Conservation (phyloP, 2,329 filamentous ascomycete species). For the Orbilia quercus region DNA sequence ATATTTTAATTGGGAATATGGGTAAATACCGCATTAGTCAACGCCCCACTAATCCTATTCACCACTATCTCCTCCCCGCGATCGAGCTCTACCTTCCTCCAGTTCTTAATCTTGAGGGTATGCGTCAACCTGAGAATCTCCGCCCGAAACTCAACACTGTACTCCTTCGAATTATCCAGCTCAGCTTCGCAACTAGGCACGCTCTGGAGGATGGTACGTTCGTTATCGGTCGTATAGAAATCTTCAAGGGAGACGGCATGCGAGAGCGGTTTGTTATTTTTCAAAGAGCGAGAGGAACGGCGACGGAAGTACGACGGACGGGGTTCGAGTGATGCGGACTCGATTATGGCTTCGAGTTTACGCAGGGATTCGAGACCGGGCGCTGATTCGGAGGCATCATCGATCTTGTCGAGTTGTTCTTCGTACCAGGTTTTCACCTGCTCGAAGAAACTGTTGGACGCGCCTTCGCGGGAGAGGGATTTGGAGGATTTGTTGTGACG, state of each 20-base stretch:
- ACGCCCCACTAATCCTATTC: slow-evolving; percentile 83
- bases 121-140: slow-evolving; percentile 91
- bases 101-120: slow-evolving; percentile 88
- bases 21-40: slow-evolving; percentile 87
- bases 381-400: not conserved
- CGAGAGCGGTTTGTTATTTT: slow-evolving; percentile 23
- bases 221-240: slow-evolving; percentile 52
- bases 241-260: slow-evolving; percentile 41
- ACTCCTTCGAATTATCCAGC: slow-evolving; percentile 50
- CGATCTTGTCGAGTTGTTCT: slow-evolving; percentile 34
- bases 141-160: slow-evolving; percentile 75
- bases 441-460: slow-evolving; percentile 43
- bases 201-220: slow-evolving; percentile 39
- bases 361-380: slow-evolving; percentile 29
- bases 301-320: slow-evolving; percentile 42
- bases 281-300: slow-evolving; percentile 39
- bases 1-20: too few species aligned
- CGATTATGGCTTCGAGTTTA: slow-evolving; percentile 46
- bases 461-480: slow-evolving; percentile 26
- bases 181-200: slow-evolving; percentile 42
- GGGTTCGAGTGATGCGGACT: slow-evolving; percentile 39
- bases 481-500: slow-evolving; percentile 25
- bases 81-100: slow-evolving; percentile 83
- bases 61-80: slow-evolving; percentile 76
- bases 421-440: slow-evolving; percentile 50